Evolutionary conservation across 1,284 basidiomycete genomes (phyloP), one percentile per base, ranked within the genome.

Genomic region (Athelia sp.): DNA sequence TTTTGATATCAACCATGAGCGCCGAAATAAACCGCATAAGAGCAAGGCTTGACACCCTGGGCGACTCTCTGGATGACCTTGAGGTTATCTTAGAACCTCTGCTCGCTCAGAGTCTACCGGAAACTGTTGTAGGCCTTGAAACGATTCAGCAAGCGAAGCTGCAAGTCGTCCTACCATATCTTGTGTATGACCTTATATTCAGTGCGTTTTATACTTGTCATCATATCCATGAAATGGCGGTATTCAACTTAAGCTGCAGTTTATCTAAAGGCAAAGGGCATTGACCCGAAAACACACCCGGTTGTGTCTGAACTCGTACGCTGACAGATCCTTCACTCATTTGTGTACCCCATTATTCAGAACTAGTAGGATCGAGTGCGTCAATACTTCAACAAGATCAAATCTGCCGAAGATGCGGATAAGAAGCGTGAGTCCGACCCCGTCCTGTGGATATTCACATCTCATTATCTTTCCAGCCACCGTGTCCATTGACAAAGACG

Each of bases 101-200:
- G 4, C 72, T 89, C 35, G 65, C 81, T 0, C 77, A 83, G 55
- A 72, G 82, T 3, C 70, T 90, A 4, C 75, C 82, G 2, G 85
- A 90, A 57, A 80, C 81, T 0, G 62, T 84, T 14, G 64, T 83
- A 19, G 71, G 71, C 6, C 73, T 90, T 19, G 81, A 87, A 51
- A 79, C 79, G 2, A 72, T 91, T n/a, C 83, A 90, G 54, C 84
- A 89, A 59, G 89, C 87, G 23, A 89, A 90, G 62, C 64, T 90
- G 8, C 84, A 91, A 53, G 81, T 84, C 4, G 70, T 81, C 31
- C 62, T 90, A 24, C 84, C 87, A 13, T 91, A 92, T 63, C 70
- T 89, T n/a, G 74, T 87, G 3, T 89, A 92, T 57, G 88, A 90
- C 63, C 74, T 92, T 15, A 70, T 90, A n/a, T 91, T 90, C 68